Percentiles rank a stretch among this genome's conserved stretches.
phyloP scores from a whole-genome alignment of 345 rosid genomes.

The Salix exigua region DNA sequence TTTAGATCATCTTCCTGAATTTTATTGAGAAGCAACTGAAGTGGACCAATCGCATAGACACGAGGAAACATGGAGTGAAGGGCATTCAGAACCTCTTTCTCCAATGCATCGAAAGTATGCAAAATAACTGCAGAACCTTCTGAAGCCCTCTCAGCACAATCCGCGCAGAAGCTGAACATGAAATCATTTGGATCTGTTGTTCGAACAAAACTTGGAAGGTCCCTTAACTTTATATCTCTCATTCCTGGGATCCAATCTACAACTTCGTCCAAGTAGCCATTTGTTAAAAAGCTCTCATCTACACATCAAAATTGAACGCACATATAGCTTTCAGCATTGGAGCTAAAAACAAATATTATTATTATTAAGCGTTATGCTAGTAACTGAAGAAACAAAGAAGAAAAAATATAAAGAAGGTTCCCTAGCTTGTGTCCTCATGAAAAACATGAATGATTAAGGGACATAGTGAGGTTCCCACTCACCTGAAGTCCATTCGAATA shows the following conservation, averaged over 20 bases:
- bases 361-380: too few species aligned
- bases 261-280: background rate
- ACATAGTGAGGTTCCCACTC: too few species aligned
- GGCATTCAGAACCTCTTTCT: background rate
- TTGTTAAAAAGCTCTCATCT: background rate
- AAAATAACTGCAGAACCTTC: background rate
- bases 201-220: background rate
- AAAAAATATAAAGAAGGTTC: too few species aligned
- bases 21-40: background rate
- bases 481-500: too few species aligned
- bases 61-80: background rate
- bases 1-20: background rate
- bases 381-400: too few species aligned
- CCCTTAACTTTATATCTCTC: background rate
- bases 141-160: background rate
- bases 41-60: background rate
- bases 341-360: too few species aligned
- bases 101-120: background rate
- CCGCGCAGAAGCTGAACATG: background rate
- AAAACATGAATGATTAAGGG: too few species aligned
- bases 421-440: too few species aligned
- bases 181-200: background rate
- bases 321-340: background rate
- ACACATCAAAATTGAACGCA: background rate
- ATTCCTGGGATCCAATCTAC: conserved; percentile 1